Evolutionary conservation across 2,329 filamentous ascomycete genomes (phyloP), one percentile per base, ranked within the genome.

Genomic region (Pseudogymnoascus sp.): DNA sequence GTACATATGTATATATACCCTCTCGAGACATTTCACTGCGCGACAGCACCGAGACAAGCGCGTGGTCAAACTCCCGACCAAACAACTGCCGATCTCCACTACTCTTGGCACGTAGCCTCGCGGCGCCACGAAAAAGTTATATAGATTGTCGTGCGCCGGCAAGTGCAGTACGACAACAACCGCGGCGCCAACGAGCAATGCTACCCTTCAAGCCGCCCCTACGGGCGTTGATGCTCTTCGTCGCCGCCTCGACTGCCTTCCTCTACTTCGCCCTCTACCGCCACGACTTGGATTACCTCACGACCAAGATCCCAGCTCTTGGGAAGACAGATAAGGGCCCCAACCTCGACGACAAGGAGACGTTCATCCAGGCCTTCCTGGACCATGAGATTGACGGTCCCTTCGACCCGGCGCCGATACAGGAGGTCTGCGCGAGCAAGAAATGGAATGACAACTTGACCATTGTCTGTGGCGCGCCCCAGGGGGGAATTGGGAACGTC

Each of bases 401-500:
- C 4, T 67, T 68, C 14, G 67, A 71, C 39, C 63, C 64, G 34
- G 63, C 10, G 11, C 28, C 67, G 5, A 57, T 70, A 54, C 36
- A 34, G 14, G 51, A 65, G 10, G 25, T 70, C 16, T 81, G 78
- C 71, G 72, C 71, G 25, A 71, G 65, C 60, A 78, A 70, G 61
- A 71, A 64, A 16, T 81, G 79, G 79, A 74, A 72, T 1, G 71
- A 73, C 1, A 76, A 75, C 3, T 68, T 81, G 39, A 70, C 81
- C 19, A 74, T 81, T 69, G 74, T 75, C 19, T 79, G 80, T 64
- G 76, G 77, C 16, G 72, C 77, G n/a, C 72, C 75, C 5, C 71
- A 76, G 1, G 80, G 79, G 2, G 79, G 77, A 4, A 68, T 81
- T n/a, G 77, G 74, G 5, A 74, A 77, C 62, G 76, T 80, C 16